Conservation (phyloP, 768 basidiomycete species). For the Hydnomerulius pinastri region DNA sequence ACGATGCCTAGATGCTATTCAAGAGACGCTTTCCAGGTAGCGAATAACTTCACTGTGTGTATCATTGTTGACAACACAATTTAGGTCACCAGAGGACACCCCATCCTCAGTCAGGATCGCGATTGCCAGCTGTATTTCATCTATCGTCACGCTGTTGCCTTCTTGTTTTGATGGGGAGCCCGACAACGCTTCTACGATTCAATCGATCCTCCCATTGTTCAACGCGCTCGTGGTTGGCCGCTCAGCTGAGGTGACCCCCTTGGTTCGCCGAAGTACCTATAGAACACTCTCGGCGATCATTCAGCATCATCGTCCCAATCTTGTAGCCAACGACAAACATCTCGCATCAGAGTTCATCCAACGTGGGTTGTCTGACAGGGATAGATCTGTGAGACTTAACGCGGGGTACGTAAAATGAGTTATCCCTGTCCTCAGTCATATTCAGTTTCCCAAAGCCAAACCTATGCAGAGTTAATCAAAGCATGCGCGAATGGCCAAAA, state of each 20-base stretch:
- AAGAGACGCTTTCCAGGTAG: conserved; percentile 44
- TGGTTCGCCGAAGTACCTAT: conserved; percentile 48
- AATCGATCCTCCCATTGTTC: conserved; percentile 37
- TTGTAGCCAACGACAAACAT: conserved; percentile 33
- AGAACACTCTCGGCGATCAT: conserved; percentile 42
- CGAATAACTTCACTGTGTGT: neutral
- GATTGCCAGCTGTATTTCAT: conserved; percentile 24
- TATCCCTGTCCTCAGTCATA: neutral
- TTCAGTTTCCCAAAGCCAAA: conserved; percentile 35
- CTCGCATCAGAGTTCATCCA: conserved; percentile 41
- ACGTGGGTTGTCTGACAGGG: conserved; percentile 51
- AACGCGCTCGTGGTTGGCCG: conserved; percentile 45
- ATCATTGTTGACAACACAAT: conserved; percentile 8
- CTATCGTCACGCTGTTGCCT: conserved; percentile 12
- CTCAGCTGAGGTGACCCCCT: conserved; percentile 44
- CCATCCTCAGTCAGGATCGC: conserved; percentile 14
- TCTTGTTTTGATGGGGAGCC: conserved; percentile 4
- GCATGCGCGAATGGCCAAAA: conserved; percentile 38
- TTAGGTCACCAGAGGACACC: conserved; percentile 13
- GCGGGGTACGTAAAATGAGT: conserved; percentile 57
- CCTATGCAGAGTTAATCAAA: conserved; percentile 49
- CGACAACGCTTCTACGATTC: conserved; percentile 22
- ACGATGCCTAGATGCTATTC: conserved; percentile 49
- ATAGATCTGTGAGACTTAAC: conserved; percentile 61
- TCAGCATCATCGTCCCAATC: conserved; percentile 39